These are phyloP conservation scores for Metschnikowia shivogae DNA, from an alignment of 805 yeast species.

Conservation along the genomic window DNA sequence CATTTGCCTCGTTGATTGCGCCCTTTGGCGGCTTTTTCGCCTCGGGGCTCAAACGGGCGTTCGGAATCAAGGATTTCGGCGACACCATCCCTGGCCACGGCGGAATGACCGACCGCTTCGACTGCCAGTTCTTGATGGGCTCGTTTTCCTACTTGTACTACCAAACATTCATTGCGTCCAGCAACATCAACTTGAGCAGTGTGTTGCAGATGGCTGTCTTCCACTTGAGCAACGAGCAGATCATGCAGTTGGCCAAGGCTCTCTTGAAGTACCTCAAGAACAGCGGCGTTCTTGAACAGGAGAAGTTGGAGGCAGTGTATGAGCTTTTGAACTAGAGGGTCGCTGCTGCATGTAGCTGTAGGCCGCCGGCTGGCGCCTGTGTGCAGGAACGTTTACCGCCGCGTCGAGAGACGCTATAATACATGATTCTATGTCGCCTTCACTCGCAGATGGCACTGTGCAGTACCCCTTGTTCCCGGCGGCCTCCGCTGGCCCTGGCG, in stretches of 20 bases:
- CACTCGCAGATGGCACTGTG: no score
- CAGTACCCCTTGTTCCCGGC: no score
- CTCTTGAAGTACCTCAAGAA: slow-evolving; percentile 51
- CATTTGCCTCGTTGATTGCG: slow-evolving; percentile 94
- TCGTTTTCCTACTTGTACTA: slow-evolving; percentile 88
- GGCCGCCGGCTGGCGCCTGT: slow-evolving; percentile 65
- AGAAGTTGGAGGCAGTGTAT: slow-evolving; percentile 25
- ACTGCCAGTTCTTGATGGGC: slow-evolving; percentile 98
- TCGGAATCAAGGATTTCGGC: slow-evolving; percentile 95
- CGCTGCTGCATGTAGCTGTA: slow-evolving; percentile 76
- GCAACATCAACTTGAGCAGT: slow-evolving; percentile 67
- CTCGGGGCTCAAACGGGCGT: slow-evolving; percentile 93
- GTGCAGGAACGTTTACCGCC: no score
- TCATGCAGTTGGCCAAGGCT: slow-evolving; percentile 55
- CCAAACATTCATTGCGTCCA: slow-evolving; percentile 82
- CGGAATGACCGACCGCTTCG: slow-evolving; percentile 95
- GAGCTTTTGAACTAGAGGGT: slow-evolving; percentile 26
- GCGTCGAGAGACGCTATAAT: not conserved
- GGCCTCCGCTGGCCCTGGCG: no score
- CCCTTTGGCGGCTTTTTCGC: slow-evolving; percentile 99
- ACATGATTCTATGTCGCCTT: not conserved
- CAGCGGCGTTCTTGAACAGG: slow-evolving; percentile 26
- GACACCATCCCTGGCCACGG: slow-evolving; percentile 99
- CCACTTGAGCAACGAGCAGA: slow-evolving; percentile 63
- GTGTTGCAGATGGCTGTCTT: slow-evolving; percentile 72